These are phyloP conservation scores for Kodamaea hsintzibuensis DNA, from an alignment of 805 yeast species.

Conservation along the genomic window DNA sequence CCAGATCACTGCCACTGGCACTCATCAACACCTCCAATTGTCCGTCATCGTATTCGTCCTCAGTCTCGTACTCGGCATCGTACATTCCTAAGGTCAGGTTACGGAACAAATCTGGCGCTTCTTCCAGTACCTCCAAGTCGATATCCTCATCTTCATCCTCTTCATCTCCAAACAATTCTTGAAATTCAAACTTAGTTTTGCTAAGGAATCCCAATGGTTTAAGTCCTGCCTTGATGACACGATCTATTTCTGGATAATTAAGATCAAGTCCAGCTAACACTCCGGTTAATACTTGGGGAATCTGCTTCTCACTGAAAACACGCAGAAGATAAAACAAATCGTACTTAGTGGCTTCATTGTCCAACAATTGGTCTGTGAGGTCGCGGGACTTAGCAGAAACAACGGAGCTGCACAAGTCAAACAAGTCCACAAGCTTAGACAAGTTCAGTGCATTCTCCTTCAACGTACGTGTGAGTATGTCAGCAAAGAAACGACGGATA, in stretches of 20 bases:
- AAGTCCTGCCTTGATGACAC: slow-evolving; percentile 58
- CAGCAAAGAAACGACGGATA: slow-evolving; percentile 72
- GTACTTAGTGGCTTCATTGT: slow-evolving; percentile 47
- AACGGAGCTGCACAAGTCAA: slow-evolving; percentile 49
- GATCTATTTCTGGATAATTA: slow-evolving; percentile 66
- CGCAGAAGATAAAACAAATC: slow-evolving; percentile 68
- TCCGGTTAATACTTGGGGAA: slow-evolving; percentile 56
- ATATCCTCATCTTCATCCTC: slow-evolving; percentile 53
- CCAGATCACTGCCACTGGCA: slow-evolving; percentile 42
- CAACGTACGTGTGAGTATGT: slow-evolving; percentile 61
- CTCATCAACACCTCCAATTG: slow-evolving; percentile 3
- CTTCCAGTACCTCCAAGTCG: slow-evolving; percentile 57
- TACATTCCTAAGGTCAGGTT: slow-evolving; percentile 95
- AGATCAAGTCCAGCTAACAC: slow-evolving; percentile 69
- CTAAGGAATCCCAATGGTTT: slow-evolving; percentile 60
- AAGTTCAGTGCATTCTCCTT: slow-evolving; percentile 47
- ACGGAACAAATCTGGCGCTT: slow-evolving; percentile 77
- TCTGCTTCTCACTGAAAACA: slow-evolving; percentile 65
- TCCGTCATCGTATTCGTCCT: slow-evolving; percentile 35
- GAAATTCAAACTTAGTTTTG: slow-evolving; percentile 55
- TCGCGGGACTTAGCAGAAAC: slow-evolving; percentile 45
- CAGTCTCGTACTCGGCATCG: slow-evolving; percentile 73
- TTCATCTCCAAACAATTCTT: slow-evolving; percentile 52
- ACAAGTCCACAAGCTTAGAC: slow-evolving; percentile 52
- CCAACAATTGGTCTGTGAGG: slow-evolving; percentile 45